phyloP scores from a whole-genome alignment of 768 basidiomycete genomes.

The Cystobasidium onofrii region DNA sequence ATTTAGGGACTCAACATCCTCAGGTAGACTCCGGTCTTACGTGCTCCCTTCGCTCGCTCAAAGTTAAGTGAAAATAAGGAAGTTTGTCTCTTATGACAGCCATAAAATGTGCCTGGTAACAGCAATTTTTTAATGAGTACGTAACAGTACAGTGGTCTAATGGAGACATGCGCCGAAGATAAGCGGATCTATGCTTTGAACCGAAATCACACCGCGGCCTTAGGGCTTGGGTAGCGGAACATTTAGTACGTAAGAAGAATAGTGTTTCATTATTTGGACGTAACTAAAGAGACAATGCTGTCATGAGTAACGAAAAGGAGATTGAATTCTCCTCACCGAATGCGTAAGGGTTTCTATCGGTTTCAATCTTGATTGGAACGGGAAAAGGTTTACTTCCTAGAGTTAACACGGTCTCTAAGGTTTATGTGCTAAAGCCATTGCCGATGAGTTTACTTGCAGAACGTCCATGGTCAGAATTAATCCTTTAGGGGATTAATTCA shows the following conservation, averaged over 20 bases:
- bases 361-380: too few species aligned
- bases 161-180: slow-evolving; percentile 42
- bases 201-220: slow-evolving; percentile 36
- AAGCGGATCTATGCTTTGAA: slow-evolving; percentile 41
- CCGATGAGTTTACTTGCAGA: too few species aligned
- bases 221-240: too few species aligned
- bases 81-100: slow-evolving; percentile 42
- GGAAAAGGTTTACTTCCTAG: slow-evolving; percentile 1
- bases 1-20: too few species aligned
- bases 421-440: neutral
- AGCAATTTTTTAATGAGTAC: slow-evolving; percentile 43
- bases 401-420: slow-evolving; percentile 11
- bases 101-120: slow-evolving; percentile 43
- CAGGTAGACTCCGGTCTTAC: too few species aligned
- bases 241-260: too few species aligned
- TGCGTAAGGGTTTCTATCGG: slow-evolving; percentile 1
- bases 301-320: slow-evolving; percentile 13
- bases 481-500: too few species aligned
- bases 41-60: neutral
- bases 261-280: slow-evolving; percentile 7
- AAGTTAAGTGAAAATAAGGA: slow-evolving; percentile 44
- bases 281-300: slow-evolving; percentile 3
- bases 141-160: slow-evolving; percentile 44
- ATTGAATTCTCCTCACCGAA: slow-evolving; percentile 4
- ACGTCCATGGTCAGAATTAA: too few species aligned